Base-by-base conservation (phyloP, 2,329 filamentous ascomycete genomes). In the Fusarium chlamydosporum region DNA sequence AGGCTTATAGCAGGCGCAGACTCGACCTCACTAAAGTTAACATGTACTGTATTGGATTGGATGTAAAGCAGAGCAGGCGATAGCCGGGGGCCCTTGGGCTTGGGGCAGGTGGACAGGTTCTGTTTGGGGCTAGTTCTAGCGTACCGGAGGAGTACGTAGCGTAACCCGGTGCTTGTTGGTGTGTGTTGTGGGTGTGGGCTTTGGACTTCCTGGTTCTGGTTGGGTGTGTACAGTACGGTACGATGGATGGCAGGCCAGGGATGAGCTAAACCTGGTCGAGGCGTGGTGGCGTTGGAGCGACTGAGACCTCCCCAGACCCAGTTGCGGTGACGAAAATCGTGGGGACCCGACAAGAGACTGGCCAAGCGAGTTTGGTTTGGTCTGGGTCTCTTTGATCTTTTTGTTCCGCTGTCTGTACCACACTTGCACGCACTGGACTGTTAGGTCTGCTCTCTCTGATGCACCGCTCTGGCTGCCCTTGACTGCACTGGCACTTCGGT, bases 281-380 rank as follows among this genome's bases (percentile, higher is more conserved):
- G 70, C 68, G 70, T 68, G 68, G 72, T 74, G 72, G 72, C 72
- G 72, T 71, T 71, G 62, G 38, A 61, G 59, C 57, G 55, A 65
- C 50, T 60, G 54, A 62, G 55, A 56, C 54, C 55, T 68, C 55
- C 65, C 65, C 65, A 68, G 65, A 51, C 65, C 66, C 65, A 68
- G 67, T 65, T 72, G 67, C 72, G 72, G 72, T 74, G 72, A 74
- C 72, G 72, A 73, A 71, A 64, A 72, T 74, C 72, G 72, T 74
- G 72, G 72, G 68, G 72, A 65, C 47, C 20, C 23, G 34, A 27
- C 46, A 43, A 34, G 48, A 41, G 18, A 40, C 34, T 35, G 34
- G 34, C 37, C 50, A 47, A 40, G 42, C 56, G 18, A 43, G 27
- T 34, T 33, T 58, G 50, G 40, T 52, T 64, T 67, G 61, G 43